Conservation (phyloP, 129 eudicot species). For the Flaveria sonorensis region DNA sequence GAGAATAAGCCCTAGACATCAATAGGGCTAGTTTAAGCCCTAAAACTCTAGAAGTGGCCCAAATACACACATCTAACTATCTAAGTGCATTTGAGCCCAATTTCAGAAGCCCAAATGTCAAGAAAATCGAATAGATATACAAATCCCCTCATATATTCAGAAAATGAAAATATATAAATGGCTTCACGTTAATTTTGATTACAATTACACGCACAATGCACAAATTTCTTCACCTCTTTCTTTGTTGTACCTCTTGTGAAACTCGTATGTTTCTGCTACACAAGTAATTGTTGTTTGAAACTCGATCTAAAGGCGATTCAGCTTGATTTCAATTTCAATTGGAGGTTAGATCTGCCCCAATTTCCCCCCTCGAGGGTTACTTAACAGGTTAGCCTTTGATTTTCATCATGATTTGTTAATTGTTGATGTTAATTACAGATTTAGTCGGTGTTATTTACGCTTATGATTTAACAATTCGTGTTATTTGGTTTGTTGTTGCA, state of each 20-base stretch:
- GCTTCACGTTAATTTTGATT: constrained; percentile 33
- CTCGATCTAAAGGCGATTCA: constrained; percentile 26
- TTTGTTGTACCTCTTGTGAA: constrained; percentile 16
- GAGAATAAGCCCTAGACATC: background rate
- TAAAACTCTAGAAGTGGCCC: background rate
- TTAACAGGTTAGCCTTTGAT: constrained; percentile 30
- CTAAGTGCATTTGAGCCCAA: background rate
- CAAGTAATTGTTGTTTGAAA: constrained; percentile 23
- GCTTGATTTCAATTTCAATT: constrained; percentile 25
- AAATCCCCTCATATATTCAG: background rate
- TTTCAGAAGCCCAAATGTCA: background rate
- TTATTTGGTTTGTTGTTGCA: constrained; percentile 35
- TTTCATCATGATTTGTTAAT: constrained; percentile 11
- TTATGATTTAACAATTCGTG: constrained; percentile 12
- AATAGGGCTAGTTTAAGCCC: background rate
- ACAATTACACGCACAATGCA: constrained; percentile 35
- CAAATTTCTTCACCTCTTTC: constrained; percentile 32
- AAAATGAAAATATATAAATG: constrained; percentile 20
- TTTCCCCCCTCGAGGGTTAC: constrained; percentile 16
- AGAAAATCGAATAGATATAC: background rate
- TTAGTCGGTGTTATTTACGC: constrained; percentile 15
- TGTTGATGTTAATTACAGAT: background rate
- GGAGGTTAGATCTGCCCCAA: constrained; percentile 42
- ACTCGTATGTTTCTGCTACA: constrained; percentile 27
- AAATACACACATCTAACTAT: background rate